Conservation (phyloP, 306 rosid genomes). For the Cucurbita pepo region DNA sequence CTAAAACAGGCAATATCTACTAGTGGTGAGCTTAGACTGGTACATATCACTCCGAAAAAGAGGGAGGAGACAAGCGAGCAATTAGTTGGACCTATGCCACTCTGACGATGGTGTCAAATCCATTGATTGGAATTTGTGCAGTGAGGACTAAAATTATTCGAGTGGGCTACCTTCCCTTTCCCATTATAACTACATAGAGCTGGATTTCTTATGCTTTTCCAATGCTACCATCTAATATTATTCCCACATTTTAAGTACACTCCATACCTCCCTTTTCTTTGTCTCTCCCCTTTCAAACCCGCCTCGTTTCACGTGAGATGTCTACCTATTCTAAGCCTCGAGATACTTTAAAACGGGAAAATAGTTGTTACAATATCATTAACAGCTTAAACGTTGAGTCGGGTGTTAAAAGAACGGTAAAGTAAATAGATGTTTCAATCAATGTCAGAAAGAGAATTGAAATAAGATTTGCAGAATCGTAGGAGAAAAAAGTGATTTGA, state of each 20-base stretch:
- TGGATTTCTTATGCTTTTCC: background rate
- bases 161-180: background rate
- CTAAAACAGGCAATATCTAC: too few relatives aligned
- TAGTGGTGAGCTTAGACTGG: too few relatives aligned
- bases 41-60: too few relatives aligned
- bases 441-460: background rate
- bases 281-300: background rate
- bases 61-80: background rate
- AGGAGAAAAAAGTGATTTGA: background rate
- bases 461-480: background rate
- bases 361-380: background rate
- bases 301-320: background rate
- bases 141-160: background rate
- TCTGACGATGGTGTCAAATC: constrained; percentile 3
- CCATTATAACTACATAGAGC: background rate
- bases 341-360: too few relatives aligned
- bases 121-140: background rate
- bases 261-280: background rate
- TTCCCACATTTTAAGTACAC: background rate
- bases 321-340: background rate
- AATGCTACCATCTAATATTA: background rate
- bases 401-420: too few relatives aligned
- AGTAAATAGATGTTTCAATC: background rate
- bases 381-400: too few relatives aligned
- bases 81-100: background rate